A percentile compares a stretch with the other conserved stretches of the same genome.
Evolutionary conservation across 257 asterid species (phyloP).

Genomic region (Solanum chiquidenum): DNA sequence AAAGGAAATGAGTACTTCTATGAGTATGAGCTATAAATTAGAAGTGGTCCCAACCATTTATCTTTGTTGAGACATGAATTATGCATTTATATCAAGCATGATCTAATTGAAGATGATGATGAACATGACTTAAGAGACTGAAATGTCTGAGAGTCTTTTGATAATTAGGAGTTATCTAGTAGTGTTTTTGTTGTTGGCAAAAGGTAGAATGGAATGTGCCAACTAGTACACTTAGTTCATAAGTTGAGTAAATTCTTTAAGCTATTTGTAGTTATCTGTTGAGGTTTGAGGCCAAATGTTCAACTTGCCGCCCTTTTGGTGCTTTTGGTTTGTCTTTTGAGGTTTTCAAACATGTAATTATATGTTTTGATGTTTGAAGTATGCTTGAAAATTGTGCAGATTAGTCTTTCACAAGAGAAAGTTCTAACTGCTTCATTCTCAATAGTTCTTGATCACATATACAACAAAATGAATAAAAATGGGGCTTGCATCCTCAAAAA

Average conservation of each 20-base stretch:
- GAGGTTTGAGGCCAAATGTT: not conserved
- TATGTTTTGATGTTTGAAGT: not conserved
- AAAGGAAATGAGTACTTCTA: too few relatives aligned
- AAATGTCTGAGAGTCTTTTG: not conserved
- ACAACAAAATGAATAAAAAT: not conserved
- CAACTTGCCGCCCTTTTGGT: not conserved
- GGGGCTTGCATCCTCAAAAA: not conserved
- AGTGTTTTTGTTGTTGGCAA: not conserved
- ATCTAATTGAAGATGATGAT: too few relatives aligned
- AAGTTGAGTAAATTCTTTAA: not conserved
- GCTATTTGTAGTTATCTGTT: not conserved
- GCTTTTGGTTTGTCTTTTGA: not conserved
- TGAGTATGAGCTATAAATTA: too few relatives aligned
- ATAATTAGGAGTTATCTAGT: too few relatives aligned
- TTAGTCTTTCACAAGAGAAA: not conserved
- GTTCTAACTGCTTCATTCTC: not conserved
- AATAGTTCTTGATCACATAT: not conserved
- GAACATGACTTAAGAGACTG: too few relatives aligned
- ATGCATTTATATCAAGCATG: too few relatives aligned
- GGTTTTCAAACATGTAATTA: not conserved
- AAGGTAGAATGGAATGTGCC: not conserved
- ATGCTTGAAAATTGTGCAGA: not conserved
- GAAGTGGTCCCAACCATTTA: too few relatives aligned
- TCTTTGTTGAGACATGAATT: too few relatives aligned
- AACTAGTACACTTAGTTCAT: not conserved